These are phyloP conservation scores for Ceratocystis harringtonii DNA, from an alignment of 2,329 filamentous ascomycete genomes.

Conservation along the genomic window DNA sequence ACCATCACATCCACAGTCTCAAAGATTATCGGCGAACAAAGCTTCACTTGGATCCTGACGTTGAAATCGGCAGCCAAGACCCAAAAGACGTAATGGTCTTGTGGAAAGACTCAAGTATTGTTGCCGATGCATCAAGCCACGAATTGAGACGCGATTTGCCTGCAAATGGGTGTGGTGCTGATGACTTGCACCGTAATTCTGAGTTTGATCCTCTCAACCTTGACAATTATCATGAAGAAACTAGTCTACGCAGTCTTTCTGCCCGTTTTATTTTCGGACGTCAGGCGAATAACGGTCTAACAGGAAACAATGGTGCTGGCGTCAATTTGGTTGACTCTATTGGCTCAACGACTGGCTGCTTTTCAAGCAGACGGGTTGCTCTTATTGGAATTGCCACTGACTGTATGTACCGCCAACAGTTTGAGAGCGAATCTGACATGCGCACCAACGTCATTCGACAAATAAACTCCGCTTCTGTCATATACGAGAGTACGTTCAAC, in stretches of 20 bases:
- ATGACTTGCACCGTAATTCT: constrained; percentile 67
- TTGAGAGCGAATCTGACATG: constrained; percentile 47
- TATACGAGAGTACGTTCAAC: constrained; percentile 88
- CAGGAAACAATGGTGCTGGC: constrained; percentile 57
- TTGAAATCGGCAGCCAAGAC: constrained; percentile 34
- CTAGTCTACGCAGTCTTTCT: constrained; percentile 36
- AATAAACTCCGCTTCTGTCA: constrained; percentile 71
- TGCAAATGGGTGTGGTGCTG: constrained; percentile 46
- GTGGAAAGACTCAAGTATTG: constrained; percentile 80
- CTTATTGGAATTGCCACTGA: constrained; percentile 85
- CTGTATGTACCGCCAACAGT: constrained; percentile 67
- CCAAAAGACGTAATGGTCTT: constrained; percentile 69
- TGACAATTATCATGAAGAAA: not conserved
- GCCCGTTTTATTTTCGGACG: constrained; percentile 55
- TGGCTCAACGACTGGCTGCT: constrained; percentile 71
- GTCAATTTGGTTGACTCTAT: constrained; percentile 67
- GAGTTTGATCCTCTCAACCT: constrained; percentile 50
- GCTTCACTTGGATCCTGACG: constrained; percentile 53
- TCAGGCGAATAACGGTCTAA: constrained; percentile 53
- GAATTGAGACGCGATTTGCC: constrained; percentile 49
- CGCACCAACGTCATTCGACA: constrained; percentile 63
- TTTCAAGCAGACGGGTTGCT: constrained; percentile 77
- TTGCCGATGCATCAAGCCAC: constrained; percentile 26
- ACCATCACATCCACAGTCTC: constrained; percentile 73
- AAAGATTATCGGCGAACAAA: constrained; percentile 59